phyloP scores from a whole-genome alignment of 106 monocot species.

The Ottelia alismoides region DNA sequence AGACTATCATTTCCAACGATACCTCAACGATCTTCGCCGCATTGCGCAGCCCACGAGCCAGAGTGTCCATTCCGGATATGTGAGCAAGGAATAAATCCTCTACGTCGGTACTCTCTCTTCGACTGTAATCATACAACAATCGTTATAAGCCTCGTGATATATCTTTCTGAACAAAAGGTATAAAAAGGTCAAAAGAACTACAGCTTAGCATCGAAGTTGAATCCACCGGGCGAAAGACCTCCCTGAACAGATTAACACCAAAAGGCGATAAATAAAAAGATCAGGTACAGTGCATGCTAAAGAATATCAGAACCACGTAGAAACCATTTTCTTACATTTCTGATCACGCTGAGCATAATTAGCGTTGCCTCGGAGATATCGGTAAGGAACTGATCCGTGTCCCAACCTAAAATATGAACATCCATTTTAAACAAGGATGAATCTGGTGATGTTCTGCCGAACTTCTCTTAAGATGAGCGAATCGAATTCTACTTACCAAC shows the following conservation, averaged over 20 bases:
- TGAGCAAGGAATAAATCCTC: conserved; percentile 93
- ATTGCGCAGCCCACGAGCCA: conserved; percentile 97
- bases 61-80: conserved; percentile 92
- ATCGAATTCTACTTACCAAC: conserved; percentile 37
- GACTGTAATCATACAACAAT: conserved; percentile 23
- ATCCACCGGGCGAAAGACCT: conserved; percentile 95
- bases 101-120: conserved; percentile 96
- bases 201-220: conserved; percentile 99
- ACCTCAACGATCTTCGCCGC: conserved; percentile 83
- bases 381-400: conserved; percentile 91
- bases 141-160: too few relatives aligned
- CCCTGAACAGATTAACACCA: conserved; percentile 28
- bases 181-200: conserved; percentile 4
- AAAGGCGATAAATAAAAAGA: neutral
- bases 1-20: too few relatives aligned
- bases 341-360: conserved; percentile 87
- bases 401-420: too few relatives aligned
- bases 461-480: neutral
- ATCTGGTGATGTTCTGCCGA: neutral
- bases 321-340: conserved; percentile 93
- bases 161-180: neutral
- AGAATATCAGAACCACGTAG: neutral
- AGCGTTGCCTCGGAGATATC: conserved; percentile 90
- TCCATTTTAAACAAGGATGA: neutral
- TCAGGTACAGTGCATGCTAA: neutral